These are phyloP conservation scores for Parascedosporium putredinis DNA, from an alignment of 2,329 filamentous ascomycete genomes.

Conservation along the genomic window DNA sequence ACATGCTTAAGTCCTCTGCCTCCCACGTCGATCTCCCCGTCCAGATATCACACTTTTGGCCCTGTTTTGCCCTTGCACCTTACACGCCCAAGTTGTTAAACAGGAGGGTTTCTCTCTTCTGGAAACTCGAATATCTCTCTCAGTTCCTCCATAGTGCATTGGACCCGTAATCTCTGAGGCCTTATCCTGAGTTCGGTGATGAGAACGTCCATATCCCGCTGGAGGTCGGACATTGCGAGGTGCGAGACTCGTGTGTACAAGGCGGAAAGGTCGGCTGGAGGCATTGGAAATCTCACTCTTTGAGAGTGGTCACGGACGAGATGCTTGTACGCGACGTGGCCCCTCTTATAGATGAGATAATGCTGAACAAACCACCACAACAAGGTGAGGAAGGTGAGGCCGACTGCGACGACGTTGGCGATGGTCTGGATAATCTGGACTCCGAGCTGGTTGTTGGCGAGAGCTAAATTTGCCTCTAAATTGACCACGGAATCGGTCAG, in stretches of 20 bases:
- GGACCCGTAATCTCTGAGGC: slow-evolving; percentile 1
- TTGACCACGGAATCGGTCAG: neutral
- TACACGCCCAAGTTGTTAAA: no score
- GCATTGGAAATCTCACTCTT: neutral
- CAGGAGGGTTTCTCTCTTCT: neutral
- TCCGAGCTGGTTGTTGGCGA: neutral
- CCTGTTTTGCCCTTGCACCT: no score
- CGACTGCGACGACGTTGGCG: neutral
- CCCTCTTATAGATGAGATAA: neutral
- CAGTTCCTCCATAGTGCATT: neutral
- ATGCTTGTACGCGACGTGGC: neutral
- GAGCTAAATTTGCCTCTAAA: neutral
- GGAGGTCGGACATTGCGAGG: neutral
- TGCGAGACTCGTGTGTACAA: neutral
- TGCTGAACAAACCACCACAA: neutral
- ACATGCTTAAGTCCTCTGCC: neutral
- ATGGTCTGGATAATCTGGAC: neutral
- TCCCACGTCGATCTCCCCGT: neutral
- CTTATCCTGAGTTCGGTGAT: neutral
- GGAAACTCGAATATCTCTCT: neutral
- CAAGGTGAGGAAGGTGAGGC: neutral
- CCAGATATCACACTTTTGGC: neutral
- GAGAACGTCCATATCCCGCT: neutral
- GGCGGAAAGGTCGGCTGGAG: neutral
- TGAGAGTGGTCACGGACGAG: neutral